These are phyloP conservation scores for Arctostaphylos glauca DNA, from an alignment of 148 eudicot species.

Conservation along the genomic window DNA sequence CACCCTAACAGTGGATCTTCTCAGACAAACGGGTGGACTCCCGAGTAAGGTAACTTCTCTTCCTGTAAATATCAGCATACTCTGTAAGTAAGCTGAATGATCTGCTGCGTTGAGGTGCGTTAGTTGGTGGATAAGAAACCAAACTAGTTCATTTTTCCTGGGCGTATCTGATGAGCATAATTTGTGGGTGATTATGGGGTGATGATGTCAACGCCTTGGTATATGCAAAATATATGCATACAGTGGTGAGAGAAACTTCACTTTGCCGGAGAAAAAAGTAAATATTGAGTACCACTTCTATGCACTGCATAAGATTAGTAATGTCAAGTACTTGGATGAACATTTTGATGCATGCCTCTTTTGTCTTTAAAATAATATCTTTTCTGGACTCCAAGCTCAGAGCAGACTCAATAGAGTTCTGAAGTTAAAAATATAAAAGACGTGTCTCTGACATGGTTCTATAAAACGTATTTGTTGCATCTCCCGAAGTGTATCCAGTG, in stretches of 20 bases:
- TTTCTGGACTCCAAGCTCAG: not conserved
- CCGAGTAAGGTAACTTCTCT: conserved; percentile 52
- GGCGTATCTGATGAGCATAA: not conserved
- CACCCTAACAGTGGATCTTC: conserved; percentile 42
- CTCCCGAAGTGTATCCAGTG: not conserved
- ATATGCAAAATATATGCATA: not conserved
- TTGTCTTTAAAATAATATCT: not conserved
- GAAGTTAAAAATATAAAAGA: not conserved
- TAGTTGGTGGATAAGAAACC: not conserved
- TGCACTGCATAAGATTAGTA: not conserved
- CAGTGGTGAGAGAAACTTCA: not conserved
- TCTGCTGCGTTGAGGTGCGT: not conserved
- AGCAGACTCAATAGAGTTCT: not conserved
- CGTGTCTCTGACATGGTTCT: not conserved
- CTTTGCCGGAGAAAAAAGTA: not conserved
- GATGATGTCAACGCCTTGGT: not conserved
- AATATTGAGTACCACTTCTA: not conserved
- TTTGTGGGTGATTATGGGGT: not conserved
- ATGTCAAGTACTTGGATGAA: not conserved
- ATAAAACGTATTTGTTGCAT: not conserved
- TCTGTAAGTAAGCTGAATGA: not conserved
- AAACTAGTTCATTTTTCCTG: not conserved
- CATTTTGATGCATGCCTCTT: not conserved
- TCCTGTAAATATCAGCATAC: not conserved
- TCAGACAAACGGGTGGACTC: conserved; percentile 56